Base-by-base conservation (phyloP, 2,329 filamentous ascomycete genomes). In the Alternaria tenuissima region DNA sequence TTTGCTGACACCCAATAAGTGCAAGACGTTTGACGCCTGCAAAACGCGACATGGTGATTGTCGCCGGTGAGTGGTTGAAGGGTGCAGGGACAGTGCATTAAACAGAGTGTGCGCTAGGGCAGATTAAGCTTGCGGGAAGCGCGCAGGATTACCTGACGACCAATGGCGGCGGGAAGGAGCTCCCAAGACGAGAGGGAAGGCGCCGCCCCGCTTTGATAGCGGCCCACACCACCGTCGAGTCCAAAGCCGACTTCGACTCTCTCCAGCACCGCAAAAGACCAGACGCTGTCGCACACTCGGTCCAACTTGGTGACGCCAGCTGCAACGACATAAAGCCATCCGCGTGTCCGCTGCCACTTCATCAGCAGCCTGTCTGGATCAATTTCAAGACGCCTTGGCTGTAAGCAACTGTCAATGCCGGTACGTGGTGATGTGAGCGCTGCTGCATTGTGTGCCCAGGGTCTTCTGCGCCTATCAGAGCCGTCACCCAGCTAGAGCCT, bases 11-110 rank as follows among this genome's bases (percentile, higher is more conserved):
- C 38, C 73, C 70, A 75, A 75, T 75, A 64, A 66, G 24, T 63
- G 56, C 41, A 20, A 59, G 64, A 62, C 70, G 70, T 72, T 74
- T 75, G 65, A 69, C 72, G 73, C 73, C 71, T 67, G 66, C 60
- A 63, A 66, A 70, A 70, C 60, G 62, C 57, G 55, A 69, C 68
- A 64, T 65, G 71, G 69, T 52, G 38, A 55, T 62, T 68, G 59
- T 41, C 58, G 55, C 56, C 55, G 62, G 60, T 74, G 69, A 74
- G 67, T 75, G 72, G 72, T 62, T 64, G 67, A 58, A 52, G 41
- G 26, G 16, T 16, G 39, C 66, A 66, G 57, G 66, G 66, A 62
- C 68, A 46, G 58, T 59, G 64, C 65, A 68, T 65, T 48, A 48
- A 59, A 54, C 63, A 61, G 65, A 61, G 61, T 59, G 52, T 8